These are phyloP conservation scores for Termitomyces sp. DNA, from an alignment of 768 basidiomycete genomes.

Conservation along the genomic window DNA sequence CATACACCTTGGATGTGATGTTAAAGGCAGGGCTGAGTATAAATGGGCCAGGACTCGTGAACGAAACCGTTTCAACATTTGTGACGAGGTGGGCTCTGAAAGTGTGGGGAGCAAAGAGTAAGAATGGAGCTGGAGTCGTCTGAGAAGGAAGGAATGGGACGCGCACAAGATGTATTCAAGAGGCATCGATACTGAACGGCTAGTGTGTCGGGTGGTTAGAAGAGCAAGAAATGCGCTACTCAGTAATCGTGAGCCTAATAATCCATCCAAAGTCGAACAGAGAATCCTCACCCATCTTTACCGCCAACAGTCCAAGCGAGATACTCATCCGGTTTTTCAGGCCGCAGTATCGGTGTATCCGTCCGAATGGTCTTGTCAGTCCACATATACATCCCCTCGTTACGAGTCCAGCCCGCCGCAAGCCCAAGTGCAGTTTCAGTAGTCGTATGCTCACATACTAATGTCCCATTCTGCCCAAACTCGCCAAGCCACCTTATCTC, in stretches of 20 bases:
- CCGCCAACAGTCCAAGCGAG: conserved; percentile 20
- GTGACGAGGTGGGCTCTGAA: conserved; percentile 15
- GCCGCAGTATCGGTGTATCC: conserved; percentile 15
- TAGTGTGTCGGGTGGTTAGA: conserved; percentile 27
- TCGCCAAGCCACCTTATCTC: conserved; percentile 46
- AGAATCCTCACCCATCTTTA: conserved; percentile 20
- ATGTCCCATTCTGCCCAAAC: conserved; percentile 40
- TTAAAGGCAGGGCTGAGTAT: conserved; percentile 26
- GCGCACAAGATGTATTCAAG: conserved; percentile 31
- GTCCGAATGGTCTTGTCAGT: background rate
- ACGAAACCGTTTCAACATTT: background rate
- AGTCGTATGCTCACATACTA: conserved; percentile 28
- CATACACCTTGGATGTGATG: conserved; percentile 23
- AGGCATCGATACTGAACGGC: conserved; percentile 17
- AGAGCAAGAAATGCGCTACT: conserved; percentile 28
- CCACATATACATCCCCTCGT: conserved; percentile 4
- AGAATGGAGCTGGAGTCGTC: conserved; percentile 4
- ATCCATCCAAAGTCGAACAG: background rate
- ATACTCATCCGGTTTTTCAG: conserved; percentile 24
- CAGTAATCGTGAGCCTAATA: conserved; percentile 11
- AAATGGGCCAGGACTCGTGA: conserved; percentile 18
- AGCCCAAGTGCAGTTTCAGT: conserved; percentile 22
- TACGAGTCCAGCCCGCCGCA: conserved; percentile 21
- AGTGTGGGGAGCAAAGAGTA: conserved; percentile 20
- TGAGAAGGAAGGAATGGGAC: conserved; percentile 14